A percentile compares a stretch with the other conserved stretches of the same genome.
These are phyloP conservation scores for Crithidia fasciculata DNA, from an alignment of 208 protist species.

Conservation along the genomic window DNA sequence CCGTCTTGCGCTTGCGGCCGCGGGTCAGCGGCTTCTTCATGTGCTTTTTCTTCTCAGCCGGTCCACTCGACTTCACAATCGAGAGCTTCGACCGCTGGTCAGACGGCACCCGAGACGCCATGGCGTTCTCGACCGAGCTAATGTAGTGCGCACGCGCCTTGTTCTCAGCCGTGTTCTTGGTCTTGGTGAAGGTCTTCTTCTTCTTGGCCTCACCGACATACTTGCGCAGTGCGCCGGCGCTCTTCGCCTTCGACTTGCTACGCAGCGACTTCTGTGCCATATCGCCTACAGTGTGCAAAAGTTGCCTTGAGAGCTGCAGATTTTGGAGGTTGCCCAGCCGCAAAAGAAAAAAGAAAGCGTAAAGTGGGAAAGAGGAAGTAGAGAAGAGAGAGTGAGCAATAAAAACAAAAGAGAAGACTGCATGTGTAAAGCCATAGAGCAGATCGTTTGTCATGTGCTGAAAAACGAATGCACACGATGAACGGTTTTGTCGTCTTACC, in stretches of 20 bases:
- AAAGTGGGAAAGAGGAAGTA: not conserved
- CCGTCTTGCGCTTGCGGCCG: conserved; percentile 59
- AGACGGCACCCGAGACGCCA: conserved; percentile 88
- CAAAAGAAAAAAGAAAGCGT: not conserved
- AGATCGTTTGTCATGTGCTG: too few relatives aligned
- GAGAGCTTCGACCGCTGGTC: conserved; percentile 89
- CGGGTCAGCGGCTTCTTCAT: conserved; percentile 90
- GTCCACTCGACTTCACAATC: conserved; percentile 66
- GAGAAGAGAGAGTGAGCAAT: too few relatives aligned
- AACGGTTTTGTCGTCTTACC: too few relatives aligned
- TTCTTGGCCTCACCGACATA: conserved; percentile 83
- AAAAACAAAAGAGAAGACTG: too few relatives aligned
- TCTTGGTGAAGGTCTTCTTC: conserved; percentile 78
- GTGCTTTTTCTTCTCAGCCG: conserved; percentile 64
- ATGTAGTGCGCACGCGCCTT: conserved; percentile 86
- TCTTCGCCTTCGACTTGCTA: conserved; percentile 78
- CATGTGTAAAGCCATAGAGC: too few relatives aligned
- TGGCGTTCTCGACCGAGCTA: conserved; percentile 76
- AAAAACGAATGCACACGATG: too few relatives aligned
- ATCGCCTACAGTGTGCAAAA: too few relatives aligned
- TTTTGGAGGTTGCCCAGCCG: not conserved
- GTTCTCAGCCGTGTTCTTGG: conserved; percentile 52
- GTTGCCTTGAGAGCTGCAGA: too few relatives aligned
- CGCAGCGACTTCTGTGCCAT: conserved; percentile 86
- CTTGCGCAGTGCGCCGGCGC: conserved; percentile 82